Conservation (phyloP, 164 flowering plant species). For the Taxillus chinensis region DNA sequence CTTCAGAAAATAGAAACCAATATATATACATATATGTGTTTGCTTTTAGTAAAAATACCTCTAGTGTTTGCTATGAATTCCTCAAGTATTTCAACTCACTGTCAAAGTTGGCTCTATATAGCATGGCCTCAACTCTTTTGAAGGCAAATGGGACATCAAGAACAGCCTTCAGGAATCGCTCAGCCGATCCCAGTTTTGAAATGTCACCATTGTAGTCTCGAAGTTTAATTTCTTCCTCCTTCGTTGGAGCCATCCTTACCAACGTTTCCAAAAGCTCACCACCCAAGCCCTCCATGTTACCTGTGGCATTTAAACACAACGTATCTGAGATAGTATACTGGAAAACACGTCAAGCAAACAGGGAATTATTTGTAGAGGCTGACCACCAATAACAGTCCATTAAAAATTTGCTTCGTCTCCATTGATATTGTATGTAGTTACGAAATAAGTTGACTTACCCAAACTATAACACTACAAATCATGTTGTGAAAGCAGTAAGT, state of each 20-base stretch:
- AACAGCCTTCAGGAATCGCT: constrained; percentile 74
- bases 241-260: constrained; percentile 98
- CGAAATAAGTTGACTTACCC: too few relatives aligned
- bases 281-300: constrained; percentile 77
- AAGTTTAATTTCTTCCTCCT: constrained; percentile 93
- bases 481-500: too few relatives aligned
- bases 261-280: constrained; percentile 84
- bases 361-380: not conserved
- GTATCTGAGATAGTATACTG: not conserved
- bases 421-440: too few relatives aligned
- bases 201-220: constrained; percentile 64
- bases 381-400: too few relatives aligned
- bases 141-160: constrained; percentile 93
- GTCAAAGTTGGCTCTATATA: constrained; percentile 88
- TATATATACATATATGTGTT: too few relatives aligned
- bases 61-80: constrained; percentile 76
- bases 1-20: too few relatives aligned
- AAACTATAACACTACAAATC: too few relatives aligned
- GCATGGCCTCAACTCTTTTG: constrained; percentile 91
- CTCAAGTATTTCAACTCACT: constrained; percentile 74
- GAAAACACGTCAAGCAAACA: not conserved
- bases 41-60: constrained; percentile 37
- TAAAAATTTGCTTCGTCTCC: not conserved
- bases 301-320: constrained; percentile 25
- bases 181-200: constrained; percentile 90